Base-by-base conservation (phyloP, 352 stramenopile genomes). In the Phytophthora chlamydospora region DNA sequence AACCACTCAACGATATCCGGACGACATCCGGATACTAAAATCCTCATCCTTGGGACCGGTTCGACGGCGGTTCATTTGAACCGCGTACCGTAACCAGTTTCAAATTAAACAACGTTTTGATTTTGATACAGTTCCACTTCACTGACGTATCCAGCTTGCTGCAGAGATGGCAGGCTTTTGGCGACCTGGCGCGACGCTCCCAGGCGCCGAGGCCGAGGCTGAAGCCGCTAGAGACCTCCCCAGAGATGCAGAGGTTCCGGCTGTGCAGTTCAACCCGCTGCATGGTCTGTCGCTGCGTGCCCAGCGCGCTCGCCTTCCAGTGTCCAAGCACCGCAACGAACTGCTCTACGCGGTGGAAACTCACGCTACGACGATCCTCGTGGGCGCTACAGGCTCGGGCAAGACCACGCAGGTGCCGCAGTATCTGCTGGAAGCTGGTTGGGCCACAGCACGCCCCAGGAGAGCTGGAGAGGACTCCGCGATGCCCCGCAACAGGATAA, bases 371-470 rank as follows among this genome's bases (percentile, higher is more conserved):
- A 79, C 97, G 32, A 88, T 98, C 31, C 78, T 98, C 46, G 87
- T 98, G 11, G 95, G 95, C 27, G 94, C 95, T 38, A 98, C 94
- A 4, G 93, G 92, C 41, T 95, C 76, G 16, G 96, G 94, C 36
- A 98, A 98, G 68, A 93, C 76, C 3, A 98, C 96, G 4, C 91
- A 98, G 52, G 79, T 98, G 54, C 93, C 93, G 27, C 89, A 97
- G 66, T 98, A 95, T 68, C 76, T 98, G 3, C 62, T 86, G 33
- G 91, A 98, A 53, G 91, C 92, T 53, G 91, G 93, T 35, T 98
- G 94, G 93, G 76, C 78, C 12, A 57, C 36, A 10, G 35, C 48
- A 31, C 55, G 63, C 1, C 13, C 61, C 2, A 58, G 39, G 47
- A 36, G 31, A 32, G 13, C 31, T 38, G 17, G 48, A 45, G 38